Evolutionary conservation across 2,329 filamentous ascomycete species (phyloP), one percentile per base, ranked within the genome.

Genomic region (Curvularia sp.): DNA sequence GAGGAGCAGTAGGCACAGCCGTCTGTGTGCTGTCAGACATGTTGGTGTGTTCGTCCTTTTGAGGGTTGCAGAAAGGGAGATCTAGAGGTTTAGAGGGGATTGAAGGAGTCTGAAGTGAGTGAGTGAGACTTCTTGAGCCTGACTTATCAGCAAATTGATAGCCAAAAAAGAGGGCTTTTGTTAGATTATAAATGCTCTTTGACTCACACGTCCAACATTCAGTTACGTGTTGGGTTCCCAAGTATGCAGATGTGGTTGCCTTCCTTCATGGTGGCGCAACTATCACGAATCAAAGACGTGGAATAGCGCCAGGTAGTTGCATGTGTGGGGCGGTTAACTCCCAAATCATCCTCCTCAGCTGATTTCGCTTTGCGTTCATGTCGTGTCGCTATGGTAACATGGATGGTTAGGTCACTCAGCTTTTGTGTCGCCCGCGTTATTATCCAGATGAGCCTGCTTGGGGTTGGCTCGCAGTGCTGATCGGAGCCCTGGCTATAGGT

Each of bases 1-100:
- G 46, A 3, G 61, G 59, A 2, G 53, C 55, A 8, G 47, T 51
- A 19, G 39, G 39, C 19, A 21, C 12, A 5, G 18, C 9, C 2
- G 21, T 3, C 0, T 2, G 5, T 2, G 13, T n/a, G 34, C 34
- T n/a, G 13, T 36, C 15, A 12, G 39, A 42, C 39, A 42, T 42
- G 4, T 36, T 36, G 34, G n/a, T n/a, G 13, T 36, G 34, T 36
- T 3, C 15, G 4, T 27, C 25, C 7, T 27, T 36, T 13, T 12
- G 12, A 6, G 34, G 13, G n/a, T n/a, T n/a, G 34, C 9, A 36
- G n/a, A n/a, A n/a, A n/a, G n/a, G n/a, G n/a, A n/a, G n/a, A n/a
- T n/a, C n/a, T n/a, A n/a, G n/a, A n/a, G n/a, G n/a, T n/a, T n/a
- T n/a, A n/a, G n/a, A n/a, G 12, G 34, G 13, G n/a, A 6, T 15